Evolutionary conservation across 345 rosid genomes (phyloP).

Genomic region (Excoecaria cochinchinensis): DNA sequence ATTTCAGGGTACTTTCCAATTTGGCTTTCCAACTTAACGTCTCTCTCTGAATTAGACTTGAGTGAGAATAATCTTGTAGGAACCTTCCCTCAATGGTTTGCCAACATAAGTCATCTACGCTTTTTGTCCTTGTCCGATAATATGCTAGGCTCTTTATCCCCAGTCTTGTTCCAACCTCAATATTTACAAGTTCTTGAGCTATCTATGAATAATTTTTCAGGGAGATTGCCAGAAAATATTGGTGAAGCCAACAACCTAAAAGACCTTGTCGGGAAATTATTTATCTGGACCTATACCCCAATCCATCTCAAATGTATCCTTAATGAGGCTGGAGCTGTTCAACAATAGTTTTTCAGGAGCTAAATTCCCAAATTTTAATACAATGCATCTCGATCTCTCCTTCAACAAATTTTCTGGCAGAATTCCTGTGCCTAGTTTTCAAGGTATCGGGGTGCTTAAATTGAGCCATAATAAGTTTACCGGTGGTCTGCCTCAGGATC

Average conservation of each 20-base stretch:
- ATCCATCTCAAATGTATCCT: constrained; percentile 24
- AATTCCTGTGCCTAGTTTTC: too few relatives aligned
- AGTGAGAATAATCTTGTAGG: too few relatives aligned
- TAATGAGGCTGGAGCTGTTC: constrained; percentile 11
- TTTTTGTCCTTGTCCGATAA: too few relatives aligned
- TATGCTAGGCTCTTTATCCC: too few relatives aligned
- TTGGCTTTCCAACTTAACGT: too few relatives aligned
- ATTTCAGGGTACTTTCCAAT: too few relatives aligned
- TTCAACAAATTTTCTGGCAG: too few relatives aligned
- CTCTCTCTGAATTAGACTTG: too few relatives aligned
- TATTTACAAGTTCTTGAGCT: not conserved
- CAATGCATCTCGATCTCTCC: not conserved
- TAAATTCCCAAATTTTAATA: constrained; percentile 24
- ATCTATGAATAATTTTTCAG: not conserved
- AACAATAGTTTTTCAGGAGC: constrained; percentile 38
- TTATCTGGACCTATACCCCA: constrained; percentile 21
- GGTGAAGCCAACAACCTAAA: not conserved
- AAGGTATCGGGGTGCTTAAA: not conserved
- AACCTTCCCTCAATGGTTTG: too few relatives aligned
- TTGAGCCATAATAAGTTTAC: constrained; percentile 26
- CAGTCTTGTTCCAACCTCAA: too few relatives aligned
- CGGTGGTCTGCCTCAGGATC: constrained; percentile 8
- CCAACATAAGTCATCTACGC: too few relatives aligned
- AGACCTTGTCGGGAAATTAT: not conserved
- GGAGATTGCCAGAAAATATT: not conserved